These are phyloP conservation scores for Sugiyamaella xylanicola DNA, from an alignment of 1,139 yeast species.

Conservation along the genomic window DNA sequence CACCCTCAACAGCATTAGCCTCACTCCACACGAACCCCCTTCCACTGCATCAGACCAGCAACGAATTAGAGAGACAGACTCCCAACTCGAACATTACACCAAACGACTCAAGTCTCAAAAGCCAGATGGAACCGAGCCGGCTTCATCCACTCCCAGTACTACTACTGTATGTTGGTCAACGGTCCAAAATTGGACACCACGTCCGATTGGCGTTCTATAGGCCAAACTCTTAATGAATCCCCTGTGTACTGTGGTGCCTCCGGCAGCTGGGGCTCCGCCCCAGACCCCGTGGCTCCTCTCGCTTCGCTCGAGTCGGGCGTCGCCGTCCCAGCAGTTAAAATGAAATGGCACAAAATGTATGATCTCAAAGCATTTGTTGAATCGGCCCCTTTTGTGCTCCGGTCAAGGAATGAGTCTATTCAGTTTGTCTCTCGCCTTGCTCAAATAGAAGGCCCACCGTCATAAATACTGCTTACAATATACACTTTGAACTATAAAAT, in stretches of 20 bases:
- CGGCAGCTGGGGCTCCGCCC: constrained; percentile 1
- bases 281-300: neutral
- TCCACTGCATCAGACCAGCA: constrained; percentile 8
- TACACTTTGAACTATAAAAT: no score
- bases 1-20: neutral
- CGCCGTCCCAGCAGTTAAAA: no score
- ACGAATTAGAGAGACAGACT: constrained; percentile 21
- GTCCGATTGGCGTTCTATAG: constrained; percentile 34
- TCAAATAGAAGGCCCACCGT: no score
- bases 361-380: no score
- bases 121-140: neutral
- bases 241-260: neutral
- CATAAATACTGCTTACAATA: no score
- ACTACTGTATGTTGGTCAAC: constrained; percentile 21
- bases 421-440: no score
- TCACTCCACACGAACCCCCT: constrained; percentile 13
- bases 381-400: no score
- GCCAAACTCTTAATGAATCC: neutral
- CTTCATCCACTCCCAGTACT: neutral
- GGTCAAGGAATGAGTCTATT: no score
- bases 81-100: constrained; percentile 24
- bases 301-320: neutral
- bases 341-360: no score
- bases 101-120: constrained; percentile 23
- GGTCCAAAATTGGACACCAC: constrained; percentile 31